Evolutionary conservation across 257 asterid species (phyloP), one percentile per base, ranked within the genome.

Genomic region (Anisodus acutangulus): DNA sequence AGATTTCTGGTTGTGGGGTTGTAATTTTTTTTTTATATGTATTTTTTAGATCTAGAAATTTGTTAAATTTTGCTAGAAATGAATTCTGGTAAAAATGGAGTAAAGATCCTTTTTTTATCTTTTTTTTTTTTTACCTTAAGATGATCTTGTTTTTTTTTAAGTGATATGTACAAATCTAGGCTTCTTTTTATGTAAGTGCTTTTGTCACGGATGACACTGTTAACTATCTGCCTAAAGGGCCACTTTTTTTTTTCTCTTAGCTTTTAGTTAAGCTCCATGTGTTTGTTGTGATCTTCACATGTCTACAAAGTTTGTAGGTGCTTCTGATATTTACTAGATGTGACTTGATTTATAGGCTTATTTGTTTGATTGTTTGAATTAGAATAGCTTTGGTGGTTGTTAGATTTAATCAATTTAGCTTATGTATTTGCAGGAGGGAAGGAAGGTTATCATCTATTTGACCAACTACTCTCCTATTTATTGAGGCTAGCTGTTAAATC

Each of bases 221-320:
- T 78, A 39, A 2, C 10, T 74, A 19, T 59, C 41, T 39, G 55
- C 71, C 62, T 39, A 68, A n/a, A 83, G 78, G 55, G 57, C 11
- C 37, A 37, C 53, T 35, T 31, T 64, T 39, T 35, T 59, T 19
- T 12, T 45, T 68, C 45, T 67, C 49, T 45, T 57, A 31, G 58
- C 66, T 88, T 86, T 83, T 35, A 69, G 82, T 82, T 83, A 81
- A 85, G 83, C 57, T 84, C 86, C 88, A 86, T 85, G 86, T 81
- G 85, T 53, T 83, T 80, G 49, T 57, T 83, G 90, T 85, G 86
- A 83, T 70, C 76, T 81, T 81, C 84, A 81, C 72, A 59, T 81
- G 69, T 43, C 74, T 76, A 72, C 80, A 76, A 17, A 80, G 9
- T 37, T 19, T 19, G 3, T 60, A n/a, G 69, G 16, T 81, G 41